phyloP scores from a whole-genome alignment of 139 green algal genomes.

The Haematococcus sp. region DNA sequence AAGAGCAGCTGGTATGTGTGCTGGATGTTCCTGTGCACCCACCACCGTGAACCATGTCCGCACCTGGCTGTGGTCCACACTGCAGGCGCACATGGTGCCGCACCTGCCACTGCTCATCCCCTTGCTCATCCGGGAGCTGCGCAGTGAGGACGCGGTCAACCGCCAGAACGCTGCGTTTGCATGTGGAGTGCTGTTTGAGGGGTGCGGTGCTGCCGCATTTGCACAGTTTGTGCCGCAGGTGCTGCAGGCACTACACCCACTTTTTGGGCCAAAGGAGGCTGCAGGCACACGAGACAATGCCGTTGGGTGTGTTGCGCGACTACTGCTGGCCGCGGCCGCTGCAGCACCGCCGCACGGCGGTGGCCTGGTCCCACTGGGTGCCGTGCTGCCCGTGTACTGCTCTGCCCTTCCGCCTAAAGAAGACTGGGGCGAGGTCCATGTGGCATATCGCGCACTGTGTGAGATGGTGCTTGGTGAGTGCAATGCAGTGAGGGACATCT shows the following conservation, averaged over 20 bases:
- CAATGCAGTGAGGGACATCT: too few species aligned
- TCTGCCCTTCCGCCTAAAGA: conserved; percentile 7
- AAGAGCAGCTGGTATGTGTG: not conserved
- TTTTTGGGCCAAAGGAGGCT: conserved; percentile 53
- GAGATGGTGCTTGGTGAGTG: conserved; percentile 2
- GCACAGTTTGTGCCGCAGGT: conserved; percentile 27
- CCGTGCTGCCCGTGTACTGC: not conserved
- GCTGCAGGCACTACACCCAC: conserved; percentile 61
- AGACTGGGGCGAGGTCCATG: conserved; percentile 3
- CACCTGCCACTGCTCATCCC: conserved; percentile 39
- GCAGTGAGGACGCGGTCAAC: conserved; percentile 51
- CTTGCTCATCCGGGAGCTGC: conserved; percentile 60
- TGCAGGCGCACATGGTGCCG: conserved; percentile 19
- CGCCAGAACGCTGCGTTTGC: conserved; percentile 73
- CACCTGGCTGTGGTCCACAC: not conserved
- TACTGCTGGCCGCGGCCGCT: conserved; percentile 33
- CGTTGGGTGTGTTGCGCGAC: conserved; percentile 58
- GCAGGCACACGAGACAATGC: conserved; percentile 69
- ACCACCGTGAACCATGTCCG: not conserved
- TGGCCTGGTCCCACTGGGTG: conserved; percentile 8
- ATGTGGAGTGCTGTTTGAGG: conserved; percentile 50
- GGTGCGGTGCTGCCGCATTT: conserved; percentile 17
- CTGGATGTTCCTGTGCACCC: not conserved
- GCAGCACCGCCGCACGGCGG: not conserved
- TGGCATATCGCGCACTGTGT: conserved; percentile 7